Base-by-base conservation (phyloP, 441 rosid genomes). In the Lepidium campestre region DNA sequence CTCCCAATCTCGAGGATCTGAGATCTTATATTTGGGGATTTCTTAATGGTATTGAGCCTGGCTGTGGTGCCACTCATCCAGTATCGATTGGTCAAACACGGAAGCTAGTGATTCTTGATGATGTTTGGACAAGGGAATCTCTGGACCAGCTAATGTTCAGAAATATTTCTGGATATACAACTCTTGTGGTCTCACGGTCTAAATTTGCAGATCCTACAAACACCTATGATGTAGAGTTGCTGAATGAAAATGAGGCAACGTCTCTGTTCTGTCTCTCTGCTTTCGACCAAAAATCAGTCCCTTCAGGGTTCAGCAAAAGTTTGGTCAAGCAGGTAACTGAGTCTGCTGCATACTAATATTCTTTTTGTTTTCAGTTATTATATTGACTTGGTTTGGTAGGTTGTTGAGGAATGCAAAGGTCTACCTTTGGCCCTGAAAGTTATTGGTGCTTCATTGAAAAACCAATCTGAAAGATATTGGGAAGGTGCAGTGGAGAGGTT, bases 351-450 rank as follows among this genome's bases (percentile, higher is more conserved):
- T 17, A 15, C 9, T 35, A 0, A 2, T 12, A 13, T 37, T 7
- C 4, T 1, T 18, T 37, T 19, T 25, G 10, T 7, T 57, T 48
- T 65, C 27, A 48, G 48, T 53, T 4, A 32, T 66, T 8, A 54
- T 46, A n/a, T 67, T 36, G 57, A 59, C 60, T 41, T 19, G 63
- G 42, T 62, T 65, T 60, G 41, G 71, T 17, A 92, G 98, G 79
- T 93, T 70, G 88, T 85, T 13, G 65, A 59, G 20, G 93, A 88
- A 71, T 92, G 98, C 57, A 85, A 90, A 65, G 98, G 98, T 54
- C 82, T 89, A 46, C 98, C 96, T 47, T 72, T 92, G 79, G 80
- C 97, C 53, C 86, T 88, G 18, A 90, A 88, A 84, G 97, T 88
- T 47, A 79, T 90, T 46, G 97, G 97, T 45, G 85, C 90, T 77